Evolutionary conservation across 1,284 basidiomycete species (phyloP), one percentile per base, ranked within the genome.

Genomic region (Pseudozyma thailandica): DNA sequence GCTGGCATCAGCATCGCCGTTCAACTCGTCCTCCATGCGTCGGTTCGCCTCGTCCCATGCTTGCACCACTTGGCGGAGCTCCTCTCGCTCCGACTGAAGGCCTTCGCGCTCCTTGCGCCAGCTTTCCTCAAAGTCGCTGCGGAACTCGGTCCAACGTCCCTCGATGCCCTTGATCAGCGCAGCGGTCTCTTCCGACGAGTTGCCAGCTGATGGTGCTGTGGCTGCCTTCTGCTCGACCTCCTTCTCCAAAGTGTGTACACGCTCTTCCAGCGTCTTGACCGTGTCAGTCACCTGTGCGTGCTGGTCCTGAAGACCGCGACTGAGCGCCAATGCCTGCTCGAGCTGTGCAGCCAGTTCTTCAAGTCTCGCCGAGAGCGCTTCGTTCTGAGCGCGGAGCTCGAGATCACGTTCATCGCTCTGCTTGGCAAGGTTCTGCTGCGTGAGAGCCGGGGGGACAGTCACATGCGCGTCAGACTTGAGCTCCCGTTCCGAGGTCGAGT

Each of bases 31-130:
- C 49, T 85, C 84, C 23, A 85, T 84, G 23, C 84, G 76, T 21
- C 85, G 68, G 60, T 85, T 84, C 20, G 85, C 84, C 61, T 85
- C 86, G 72, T 96, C 94, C 90, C 92, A 94, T 66, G 94, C 92
- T 35, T 91, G 88, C 33, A 91, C 87, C 9, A 92, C 91, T 21
- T 87, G 86, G 38, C 87, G 86, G 7, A 96, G 85, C 28, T 91
- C 86, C 66, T 91, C 90, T 2, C 92, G 87, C 83, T 96, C 94
- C 23, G 88, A 85, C 6, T 87, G 87, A 92, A 93, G 93, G 48
- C 91, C 90, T 72, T 92, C 89, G 68, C 90, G 88, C 42, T 93
- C 89, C 55, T 86, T 84, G 50, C 71, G 72, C 79, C 82, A 83
- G 18, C 74, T 74, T 31, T 75, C 73, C 62, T 85, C 84, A 33